Conservation (phyloP, 139 green algal species). For the Chlorella sorokiniana region DNA sequence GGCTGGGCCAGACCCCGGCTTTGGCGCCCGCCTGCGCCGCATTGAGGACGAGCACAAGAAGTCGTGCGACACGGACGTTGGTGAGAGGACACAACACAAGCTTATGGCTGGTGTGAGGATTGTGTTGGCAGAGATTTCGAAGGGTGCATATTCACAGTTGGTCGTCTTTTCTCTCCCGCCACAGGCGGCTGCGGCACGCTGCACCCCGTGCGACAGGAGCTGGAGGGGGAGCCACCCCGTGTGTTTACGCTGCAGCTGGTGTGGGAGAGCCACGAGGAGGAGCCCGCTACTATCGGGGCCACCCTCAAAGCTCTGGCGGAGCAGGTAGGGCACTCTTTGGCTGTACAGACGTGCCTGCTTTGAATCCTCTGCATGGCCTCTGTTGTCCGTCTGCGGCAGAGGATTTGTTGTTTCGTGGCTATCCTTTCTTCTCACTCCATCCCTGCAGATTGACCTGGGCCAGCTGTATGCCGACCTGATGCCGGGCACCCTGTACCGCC, state of each 20-base stretch:
- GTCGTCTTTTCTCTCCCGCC: not conserved
- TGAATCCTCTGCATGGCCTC: no score
- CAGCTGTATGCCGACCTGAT: no score
- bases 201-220: not conserved
- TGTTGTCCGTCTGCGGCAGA: not conserved
- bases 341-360: no score
- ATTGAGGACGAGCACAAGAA: slow-evolving; percentile 6
- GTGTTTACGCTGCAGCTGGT: slow-evolving; percentile 68
- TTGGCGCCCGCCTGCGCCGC: not conserved
- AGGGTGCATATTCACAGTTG: not conserved
- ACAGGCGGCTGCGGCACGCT: slow-evolving; percentile 12
- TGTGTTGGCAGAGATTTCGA: no score
- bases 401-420: not conserved
- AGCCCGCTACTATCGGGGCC: slow-evolving; percentile 36
- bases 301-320: slow-evolving; percentile 26
- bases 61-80: slow-evolving; percentile 14
- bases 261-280: slow-evolving; percentile 53
- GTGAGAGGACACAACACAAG: not conserved
- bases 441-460: no score
- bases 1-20: not conserved
- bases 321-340: slow-evolving; percentile 12
- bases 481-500: no score
- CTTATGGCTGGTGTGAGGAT: no score
- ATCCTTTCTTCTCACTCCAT: not conserved
- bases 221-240: slow-evolving; percentile 28